phyloP scores from a whole-genome alignment of 805 yeast genomes.

The Cephaloascus fragrans region DNA sequence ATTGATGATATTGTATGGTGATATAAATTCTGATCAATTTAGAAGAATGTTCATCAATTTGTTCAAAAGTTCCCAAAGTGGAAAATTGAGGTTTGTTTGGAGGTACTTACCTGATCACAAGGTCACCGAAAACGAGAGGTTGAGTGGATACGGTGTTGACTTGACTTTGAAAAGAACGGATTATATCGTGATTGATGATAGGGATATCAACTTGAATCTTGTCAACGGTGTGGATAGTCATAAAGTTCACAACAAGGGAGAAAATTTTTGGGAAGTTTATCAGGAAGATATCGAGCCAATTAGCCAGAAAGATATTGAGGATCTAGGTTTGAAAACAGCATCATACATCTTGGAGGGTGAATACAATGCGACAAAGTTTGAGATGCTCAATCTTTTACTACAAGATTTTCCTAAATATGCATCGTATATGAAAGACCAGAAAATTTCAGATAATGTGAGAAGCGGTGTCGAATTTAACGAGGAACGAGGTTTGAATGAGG shows the following conservation, averaged over 20 bases:
- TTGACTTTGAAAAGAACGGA: constrained; percentile 57
- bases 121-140: constrained; percentile 5
- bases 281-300: constrained; percentile 19
- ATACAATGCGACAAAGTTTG: constrained; percentile 12
- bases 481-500: constrained; percentile 24
- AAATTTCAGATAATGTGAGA: constrained; percentile 12
- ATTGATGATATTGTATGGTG: constrained; percentile 57
- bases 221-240: not conserved
- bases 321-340: constrained; percentile 30
- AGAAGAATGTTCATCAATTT: constrained; percentile 48
- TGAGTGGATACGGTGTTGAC: constrained; percentile 61
- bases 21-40: constrained; percentile 40
- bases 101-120: constrained; percentile 44
- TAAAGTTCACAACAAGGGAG: not conserved
- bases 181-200: constrained; percentile 55
- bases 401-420: constrained; percentile 50
- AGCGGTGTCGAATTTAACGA: constrained; percentile 18
- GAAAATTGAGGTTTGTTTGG: constrained; percentile 67
- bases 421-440: constrained; percentile 17
- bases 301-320: constrained; percentile 17
- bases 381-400: constrained; percentile 26
- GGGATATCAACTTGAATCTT: constrained; percentile 27
- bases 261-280: constrained; percentile 10
- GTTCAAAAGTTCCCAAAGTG: constrained; percentile 46
- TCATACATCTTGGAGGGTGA: constrained; percentile 23